Conservation (phyloP, 2,329 filamentous ascomycete genomes). For the Fusarium pseudoanthophilum region DNA sequence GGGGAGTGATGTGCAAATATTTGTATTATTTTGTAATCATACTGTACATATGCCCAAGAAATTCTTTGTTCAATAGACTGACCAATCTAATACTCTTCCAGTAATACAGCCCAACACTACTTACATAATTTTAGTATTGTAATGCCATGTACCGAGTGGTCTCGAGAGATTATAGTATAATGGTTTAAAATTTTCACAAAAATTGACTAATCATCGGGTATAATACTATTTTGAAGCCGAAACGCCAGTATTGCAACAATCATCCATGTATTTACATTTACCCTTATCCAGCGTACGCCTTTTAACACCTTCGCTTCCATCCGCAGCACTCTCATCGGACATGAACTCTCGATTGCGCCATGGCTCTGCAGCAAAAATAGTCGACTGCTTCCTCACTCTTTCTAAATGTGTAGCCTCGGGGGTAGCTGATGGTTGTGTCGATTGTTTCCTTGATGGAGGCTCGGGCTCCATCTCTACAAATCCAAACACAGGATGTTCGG, state of each 20-base stretch:
- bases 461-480: slow-evolving; percentile 33
- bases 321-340: not conserved
- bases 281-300: slow-evolving; percentile 5
- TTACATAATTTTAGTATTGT: not conserved
- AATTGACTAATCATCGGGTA: slow-evolving; percentile 4
- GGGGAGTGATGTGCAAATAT: not conserved
- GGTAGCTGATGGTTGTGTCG: not conserved
- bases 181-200: not conserved
- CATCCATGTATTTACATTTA: slow-evolving; percentile 14
- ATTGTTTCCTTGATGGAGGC: slow-evolving; percentile 1
- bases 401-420: slow-evolving; percentile 3
- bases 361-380: slow-evolving; percentile 9
- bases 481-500: slow-evolving; percentile 25
- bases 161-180: not conserved
- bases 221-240: slow-evolving; percentile 10
- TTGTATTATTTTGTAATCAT: slow-evolving; percentile 30
- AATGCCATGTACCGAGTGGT: not conserved
- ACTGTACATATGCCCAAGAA: not conserved
- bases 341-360: not conserved
- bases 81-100: not conserved
- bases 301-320: slow-evolving; percentile 13
- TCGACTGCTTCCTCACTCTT: slow-evolving; percentile 11
- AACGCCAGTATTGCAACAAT: not conserved
- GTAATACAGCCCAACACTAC: not conserved
- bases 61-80: not conserved